Base-by-base conservation (phyloP, 805 yeast species). In the Saturnispora mendoncae region DNA sequence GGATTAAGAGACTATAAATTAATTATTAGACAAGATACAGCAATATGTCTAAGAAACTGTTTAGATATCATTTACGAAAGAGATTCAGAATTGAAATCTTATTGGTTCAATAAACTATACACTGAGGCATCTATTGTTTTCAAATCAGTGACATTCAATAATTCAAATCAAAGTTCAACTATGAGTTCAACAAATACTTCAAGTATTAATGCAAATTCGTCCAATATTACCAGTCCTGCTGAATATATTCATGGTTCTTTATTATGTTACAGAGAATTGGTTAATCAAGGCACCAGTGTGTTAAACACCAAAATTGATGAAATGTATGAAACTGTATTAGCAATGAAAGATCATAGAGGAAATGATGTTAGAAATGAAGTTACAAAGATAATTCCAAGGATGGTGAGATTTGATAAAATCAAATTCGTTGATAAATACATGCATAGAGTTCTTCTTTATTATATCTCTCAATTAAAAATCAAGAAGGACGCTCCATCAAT, bases 241-340 rank as follows among this genome's bases (percentile, higher is more conserved):
- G 97, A 87, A 46, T 68, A 80, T 2, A 72, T 85, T n/a, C 97
- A 90, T 58, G 97, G 95, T 0, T 76, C 94, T 0, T 64, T 90
- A 18, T 64, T 90, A 30, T 92, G 84, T 1, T 87, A 78, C 56
- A 69, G 92, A 25, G 96, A 86, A 57, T 66, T 90, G 14, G 71
- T 88, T 12, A 65, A 71, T 40, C 72, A 78, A 47, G 82, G 83
- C 14, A 92, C 92, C 19, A 71, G 79, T 46, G 79, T 82, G 50
- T 67, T 90, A 56, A 73, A 73, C 39, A 74, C 80, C 7, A 80
- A 76, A 55, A 81, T 83, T 51, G 84, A 81, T 45, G 80, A 77
- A 32, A 78, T 87, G 15, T 85, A 84, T 58, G 88, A 83, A 48
- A 76, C 80, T 12, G 71, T 87, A 8, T 71, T 84, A 49, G 64